Base-by-base conservation (phyloP, 352 stramenopile species). In the Globisporangium cylindrosporum region DNA sequence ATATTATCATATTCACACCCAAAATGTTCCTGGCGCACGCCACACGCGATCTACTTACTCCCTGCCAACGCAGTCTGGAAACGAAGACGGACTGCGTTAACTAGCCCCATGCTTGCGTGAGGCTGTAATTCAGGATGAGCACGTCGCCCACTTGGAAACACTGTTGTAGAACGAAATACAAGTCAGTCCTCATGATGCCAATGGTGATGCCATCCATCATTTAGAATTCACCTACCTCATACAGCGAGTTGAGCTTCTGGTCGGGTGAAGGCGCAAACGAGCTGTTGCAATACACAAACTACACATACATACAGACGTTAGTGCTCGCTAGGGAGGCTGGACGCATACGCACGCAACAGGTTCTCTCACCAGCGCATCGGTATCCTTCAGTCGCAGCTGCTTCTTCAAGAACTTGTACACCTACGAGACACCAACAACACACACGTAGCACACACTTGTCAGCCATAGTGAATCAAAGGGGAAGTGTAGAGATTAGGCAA, bases 221-320 rank as follows among this genome's bases (percentile, higher is more conserved):
- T 53, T 8, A 48, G 29, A 61, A 27, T 55, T 27, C 9, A 4
- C n/a, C 34, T 62, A 95, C 87, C 78, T 92, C 84, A 64, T 82
- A 92, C 38, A 95, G 73, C 59, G 88, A 84, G 53, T 75, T 90
- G 41, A 95, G 74, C 60, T 84, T 85, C 59, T 95, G 88, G 55
- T 93, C 88, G 4, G 86, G 88, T 3, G 84, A 91, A n/a, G 88
- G 88, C 20, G 88, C 86, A 64, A 95, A 95, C 36, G 88, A 91
- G 70, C 84, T 92, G 69, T 95, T 95, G 80, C 88, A 95, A 69
- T 94, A 95, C 51, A 95, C 84, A 77, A 95, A 93, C 88, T 95
- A 66, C 48, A 71, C 8, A 46, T 20, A 70, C 8, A 46, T 20
- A 29, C 3, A 3, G 15, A 8, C 24, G n/a, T 12, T 12, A 56